Evolutionary conservation across 1,139 yeast genomes (phyloP).

Genomic region (Lodderomyces parapsilosis): DNA sequence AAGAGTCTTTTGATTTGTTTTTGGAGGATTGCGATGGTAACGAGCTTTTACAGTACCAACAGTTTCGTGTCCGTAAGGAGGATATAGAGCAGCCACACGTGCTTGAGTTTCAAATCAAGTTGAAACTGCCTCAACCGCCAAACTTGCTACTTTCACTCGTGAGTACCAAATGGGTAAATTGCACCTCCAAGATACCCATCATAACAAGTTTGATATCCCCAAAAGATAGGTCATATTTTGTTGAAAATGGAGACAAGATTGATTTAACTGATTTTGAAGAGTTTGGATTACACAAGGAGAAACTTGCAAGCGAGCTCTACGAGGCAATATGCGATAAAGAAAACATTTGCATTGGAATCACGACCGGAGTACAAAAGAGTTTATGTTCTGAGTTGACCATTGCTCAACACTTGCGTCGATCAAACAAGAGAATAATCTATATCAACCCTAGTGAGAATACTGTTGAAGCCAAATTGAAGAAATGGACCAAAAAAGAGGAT

Average conservation of each 20-base stretch:
- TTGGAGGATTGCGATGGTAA: conserved; percentile 90
- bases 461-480: conserved; percentile 26
- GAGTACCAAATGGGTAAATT: conserved; percentile 85
- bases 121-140: conserved; percentile 66
- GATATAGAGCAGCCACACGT: conserved; percentile 53
- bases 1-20: conserved; percentile 64
- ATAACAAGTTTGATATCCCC: conserved; percentile 62
- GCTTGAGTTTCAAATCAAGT: conserved; percentile 65
- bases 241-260: not conserved
- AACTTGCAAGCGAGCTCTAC: conserved; percentile 37
- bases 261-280: conserved; percentile 62
- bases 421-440: conserved; percentile 65
- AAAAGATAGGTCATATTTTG: conserved; percentile 21
- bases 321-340: conserved; percentile 43
- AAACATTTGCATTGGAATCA: conserved; percentile 62
- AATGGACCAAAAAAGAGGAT: conserved; percentile 56
- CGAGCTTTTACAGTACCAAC: conserved; percentile 57
- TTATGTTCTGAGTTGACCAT: conserved; percentile 70
- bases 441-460: conserved; percentile 59
- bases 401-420: conserved; percentile 65
- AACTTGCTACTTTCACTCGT: conserved; percentile 68
- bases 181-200: conserved; percentile 64
- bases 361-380: conserved; percentile 79
- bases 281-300: conserved; percentile 3
- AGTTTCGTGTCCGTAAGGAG: conserved; percentile 49